Base-by-base conservation (phyloP, 2,329 filamentous ascomycete genomes). In the Xylariaceae sp. region DNA sequence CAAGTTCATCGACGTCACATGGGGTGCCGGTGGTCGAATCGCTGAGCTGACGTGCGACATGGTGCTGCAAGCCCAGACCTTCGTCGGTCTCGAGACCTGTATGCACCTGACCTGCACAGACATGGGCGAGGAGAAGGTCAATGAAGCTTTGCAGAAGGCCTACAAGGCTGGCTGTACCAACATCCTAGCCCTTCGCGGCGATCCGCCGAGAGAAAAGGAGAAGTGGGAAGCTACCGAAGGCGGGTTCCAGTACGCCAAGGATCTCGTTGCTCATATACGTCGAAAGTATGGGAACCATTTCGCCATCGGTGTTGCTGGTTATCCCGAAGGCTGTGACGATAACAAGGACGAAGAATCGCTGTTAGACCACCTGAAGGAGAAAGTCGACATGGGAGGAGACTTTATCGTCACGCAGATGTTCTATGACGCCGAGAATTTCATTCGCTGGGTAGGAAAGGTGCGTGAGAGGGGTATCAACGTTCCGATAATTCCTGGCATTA, bases 371-470 rank as follows among this genome's bases (percentile, higher is more conserved):
- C 67, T 98, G 57, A 97, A 97, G 69, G 85, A 97, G 64, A 98
- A 98, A 70, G 83, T 97, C 23, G 92, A 98, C 60, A 86, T 87
- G 43, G 92, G 92, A 36, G 89, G 84, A 46, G 83, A 85, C 5
- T 98, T 97, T 61, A 85, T 98, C 48, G 86, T 98, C 38, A 97
- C 92, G 0, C 92, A 98, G 68, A 98, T 98, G 92, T 97, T 97
- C 67, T 98, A 98, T 70, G 90, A 98, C 57, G 89, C 80, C 34
- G 90, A 98, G 57, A 90, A 92, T 59, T 98, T 98, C 65, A 66
- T 97, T 38, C 76, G 81, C 37, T 98, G 92, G 92, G 85, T 94
- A 26, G 71, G 77, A 51, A 92, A 86, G 60, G 88, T 90, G 43
- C 83, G 89, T 34, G 87, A 82, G 36, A 81, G 79, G 56, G 92